Evolutionary conservation across 1,139 yeast genomes (phyloP).

Genomic region (Hansenula lynferdii): DNA sequence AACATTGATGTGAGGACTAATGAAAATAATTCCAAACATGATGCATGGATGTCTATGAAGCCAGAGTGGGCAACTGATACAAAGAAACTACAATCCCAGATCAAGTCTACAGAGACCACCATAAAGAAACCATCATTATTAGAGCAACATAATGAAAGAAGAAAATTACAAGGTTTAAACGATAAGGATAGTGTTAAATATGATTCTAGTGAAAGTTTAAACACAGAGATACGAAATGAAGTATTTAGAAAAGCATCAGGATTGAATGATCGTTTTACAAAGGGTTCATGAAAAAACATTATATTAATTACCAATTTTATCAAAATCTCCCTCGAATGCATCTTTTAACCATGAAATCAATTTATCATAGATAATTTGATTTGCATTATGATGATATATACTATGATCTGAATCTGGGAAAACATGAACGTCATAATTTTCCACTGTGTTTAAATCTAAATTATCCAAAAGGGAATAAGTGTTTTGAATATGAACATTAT

Average conservation of each 20-base stretch:
- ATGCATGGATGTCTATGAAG: constrained; percentile 1
- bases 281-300: not conserved
- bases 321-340: constrained; percentile 59
- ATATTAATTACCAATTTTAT: constrained; percentile 15
- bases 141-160: not conserved
- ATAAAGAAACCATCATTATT: not conserved
- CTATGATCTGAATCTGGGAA: constrained; percentile 94
- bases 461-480: constrained; percentile 71
- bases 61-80: not conserved
- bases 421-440: constrained; percentile 84
- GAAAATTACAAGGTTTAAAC: not conserved
- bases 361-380: constrained; percentile 69
- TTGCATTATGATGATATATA: constrained; percentile 76
- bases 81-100: not conserved
- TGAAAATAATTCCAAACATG: not conserved
- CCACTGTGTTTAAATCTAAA: constrained; percentile 55
- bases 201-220: not conserved
- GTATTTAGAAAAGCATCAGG: constrained; percentile 2
- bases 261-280: constrained; percentile 1
- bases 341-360: constrained; percentile 64
- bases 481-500: constrained; percentile 92
- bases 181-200: not conserved
- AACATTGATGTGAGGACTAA: too few relatives aligned
- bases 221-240: constrained; percentile 1
- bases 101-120: not conserved